Percentiles rank a stretch among this genome's conserved stretches.
These are phyloP conservation scores for Gilbertella persicaria DNA, from an alignment of 371 early-diverging fungal genomes.

Conservation along the genomic window DNA sequence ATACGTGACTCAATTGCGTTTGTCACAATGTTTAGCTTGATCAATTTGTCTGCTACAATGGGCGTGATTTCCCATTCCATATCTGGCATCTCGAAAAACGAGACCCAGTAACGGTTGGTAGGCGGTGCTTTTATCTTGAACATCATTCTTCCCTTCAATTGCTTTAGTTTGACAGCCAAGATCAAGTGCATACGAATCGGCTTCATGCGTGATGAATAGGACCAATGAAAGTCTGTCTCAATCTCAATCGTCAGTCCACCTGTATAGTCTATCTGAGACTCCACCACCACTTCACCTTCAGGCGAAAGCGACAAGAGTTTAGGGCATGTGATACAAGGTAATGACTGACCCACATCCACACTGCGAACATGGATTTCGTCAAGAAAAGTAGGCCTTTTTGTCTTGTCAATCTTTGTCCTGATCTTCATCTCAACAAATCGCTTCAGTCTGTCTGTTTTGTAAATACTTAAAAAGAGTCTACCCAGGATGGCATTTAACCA, in stretches of 20 bases:
- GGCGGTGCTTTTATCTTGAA: constrained; percentile 84
- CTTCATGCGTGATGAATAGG: constrained; percentile 52
- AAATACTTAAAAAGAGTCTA: constrained; percentile 70
- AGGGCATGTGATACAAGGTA: constrained; percentile 80
- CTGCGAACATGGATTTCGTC: constrained; percentile 79
- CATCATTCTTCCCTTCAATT: constrained; percentile 70
- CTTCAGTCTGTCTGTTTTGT: constrained; percentile 66
- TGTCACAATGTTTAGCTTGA: constrained; percentile 76
- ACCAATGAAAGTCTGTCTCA: constrained; percentile 57
- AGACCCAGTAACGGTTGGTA: constrained; percentile 87
- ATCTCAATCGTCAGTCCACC: constrained; percentile 76
- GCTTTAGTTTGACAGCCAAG: constrained; percentile 70
- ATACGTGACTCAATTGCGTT: constrained; percentile 85
- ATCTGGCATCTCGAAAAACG: constrained; percentile 80
- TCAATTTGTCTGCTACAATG: constrained; percentile 80
- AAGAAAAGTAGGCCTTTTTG: constrained; percentile 72
- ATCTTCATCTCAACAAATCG: constrained; percentile 66
- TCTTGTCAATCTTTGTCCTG: constrained; percentile 63
- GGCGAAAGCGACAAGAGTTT: constrained; percentile 63
- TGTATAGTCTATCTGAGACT: constrained; percentile 76
- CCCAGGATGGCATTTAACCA: constrained; percentile 93
- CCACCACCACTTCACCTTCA: constrained; percentile 73
- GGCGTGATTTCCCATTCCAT: constrained; percentile 83
- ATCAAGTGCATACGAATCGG: constrained; percentile 76
- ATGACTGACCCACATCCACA: constrained; percentile 75